These are phyloP conservation scores for Hypoxylon sp. DNA, from an alignment of 2,329 filamentous ascomycete genomes.

Conservation along the genomic window DNA sequence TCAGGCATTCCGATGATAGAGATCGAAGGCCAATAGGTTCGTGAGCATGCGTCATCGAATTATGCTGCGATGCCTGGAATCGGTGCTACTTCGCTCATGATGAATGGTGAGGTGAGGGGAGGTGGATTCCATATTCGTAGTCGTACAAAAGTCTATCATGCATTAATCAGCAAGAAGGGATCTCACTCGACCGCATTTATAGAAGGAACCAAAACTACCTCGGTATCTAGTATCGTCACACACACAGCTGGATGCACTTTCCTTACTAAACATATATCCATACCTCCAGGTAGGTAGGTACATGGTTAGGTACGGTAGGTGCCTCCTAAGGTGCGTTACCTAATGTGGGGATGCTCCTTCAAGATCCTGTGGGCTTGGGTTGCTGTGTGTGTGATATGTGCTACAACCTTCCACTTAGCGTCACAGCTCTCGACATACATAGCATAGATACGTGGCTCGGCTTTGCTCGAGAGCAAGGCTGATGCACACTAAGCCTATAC, in stretches of 20 bases:
- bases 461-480: slow-evolving; percentile 29
- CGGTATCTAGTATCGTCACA: background rate
- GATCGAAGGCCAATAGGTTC: background rate
- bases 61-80: background rate
- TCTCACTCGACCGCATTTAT: background rate
- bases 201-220: background rate
- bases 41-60: background rate
- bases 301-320: too few relatives aligned
- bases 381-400: slow-evolving; percentile 28
- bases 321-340: background rate
- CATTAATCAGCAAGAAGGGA: slow-evolving; percentile 2
- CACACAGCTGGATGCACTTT: slow-evolving; percentile 9
- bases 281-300: too few relatives aligned
- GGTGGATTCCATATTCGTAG: background rate
- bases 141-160: background rate
- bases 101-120: background rate
- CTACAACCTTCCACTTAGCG: slow-evolving; percentile 20
- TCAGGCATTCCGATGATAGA: slow-evolving; percentile 6
- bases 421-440: slow-evolving; percentile 8
- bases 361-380: slow-evolving; percentile 17
- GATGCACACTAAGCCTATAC: slow-evolving; percentile 13
- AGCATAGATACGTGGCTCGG: slow-evolving; percentile 17
- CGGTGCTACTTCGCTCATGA: background rate
- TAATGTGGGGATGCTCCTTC: slow-evolving; percentile 13
- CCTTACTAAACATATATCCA: background rate